Evolutionary conservation across 331 rosid genomes (phyloP).

Genomic region (Prunus yedoensis): DNA sequence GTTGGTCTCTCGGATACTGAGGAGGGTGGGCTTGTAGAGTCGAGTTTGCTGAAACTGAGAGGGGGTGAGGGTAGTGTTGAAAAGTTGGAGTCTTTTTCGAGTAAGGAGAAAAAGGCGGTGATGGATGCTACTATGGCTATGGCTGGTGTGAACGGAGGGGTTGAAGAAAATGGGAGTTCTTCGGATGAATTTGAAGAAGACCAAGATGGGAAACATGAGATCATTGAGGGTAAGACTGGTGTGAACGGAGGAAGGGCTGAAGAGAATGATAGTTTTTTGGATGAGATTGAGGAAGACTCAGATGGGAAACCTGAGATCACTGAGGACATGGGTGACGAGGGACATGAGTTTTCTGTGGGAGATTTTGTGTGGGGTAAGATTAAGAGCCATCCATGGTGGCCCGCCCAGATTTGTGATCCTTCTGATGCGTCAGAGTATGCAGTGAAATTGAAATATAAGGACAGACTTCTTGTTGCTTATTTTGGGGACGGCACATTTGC

Average conservation of each 20-base stretch:
- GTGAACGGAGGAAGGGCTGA: conserved; percentile 7
- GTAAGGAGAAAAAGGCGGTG: conserved; percentile 12
- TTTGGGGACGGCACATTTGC: conserved; percentile 75
- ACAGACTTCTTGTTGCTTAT: conserved; percentile 57
- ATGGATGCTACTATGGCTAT: no score
- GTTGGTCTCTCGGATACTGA: conserved; percentile 21
- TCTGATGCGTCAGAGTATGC: conserved; percentile 56
- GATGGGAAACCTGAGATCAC: conserved; percentile 27
- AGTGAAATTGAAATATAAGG: conserved; percentile 47
- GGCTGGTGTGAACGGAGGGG: conserved; percentile 4
- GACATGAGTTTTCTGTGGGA: conserved; percentile 44
- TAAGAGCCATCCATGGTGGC: conserved; percentile 85
- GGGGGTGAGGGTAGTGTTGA: conserved; percentile 17
- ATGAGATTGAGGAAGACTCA: conserved; percentile 4
- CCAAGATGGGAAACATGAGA: no score
- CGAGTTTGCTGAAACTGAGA: conserved; percentile 41
- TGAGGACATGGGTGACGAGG: conserved; percentile 35
- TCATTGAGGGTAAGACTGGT: neutral
- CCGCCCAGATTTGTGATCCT: conserved; percentile 66
- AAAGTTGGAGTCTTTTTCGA: conserved; percentile 21
- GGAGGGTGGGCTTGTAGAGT: conserved; percentile 31
- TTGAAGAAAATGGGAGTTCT: no score
- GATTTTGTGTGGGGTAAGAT: conserved; percentile 87
- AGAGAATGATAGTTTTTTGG: conserved; percentile 16
- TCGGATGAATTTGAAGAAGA: no score